Evolutionary conservation across 2,329 filamentous ascomycete species (phyloP), one percentile per base, ranked within the genome.

Genomic region (Fusarium sp.): DNA sequence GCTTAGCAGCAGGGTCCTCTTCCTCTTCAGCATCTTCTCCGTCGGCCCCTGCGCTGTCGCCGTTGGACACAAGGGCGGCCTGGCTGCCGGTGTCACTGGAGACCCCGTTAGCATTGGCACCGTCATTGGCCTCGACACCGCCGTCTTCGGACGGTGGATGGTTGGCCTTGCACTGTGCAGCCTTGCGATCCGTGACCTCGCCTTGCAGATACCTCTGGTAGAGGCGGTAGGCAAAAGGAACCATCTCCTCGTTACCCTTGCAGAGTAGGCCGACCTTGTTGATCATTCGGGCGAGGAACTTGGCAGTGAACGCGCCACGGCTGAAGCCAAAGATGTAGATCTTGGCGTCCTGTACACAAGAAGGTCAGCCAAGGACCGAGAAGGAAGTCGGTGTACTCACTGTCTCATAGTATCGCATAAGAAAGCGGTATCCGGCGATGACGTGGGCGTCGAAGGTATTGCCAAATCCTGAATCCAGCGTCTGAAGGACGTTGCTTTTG

Each of bases 301-400:
- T 83, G 16, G 86, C 86, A 1, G 84, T 86, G 68, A 84, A 87
- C 10, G 86, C 85, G 3, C 86, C 86, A 16, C 86, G 82, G 6
- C 82, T 84, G 71, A 88, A 88, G 12, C 86, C 86, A 50, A 88
- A 87, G 70, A 88, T 83, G 67, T 87, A 88, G 34, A 88, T 86
- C 50, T 82, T 82, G 62, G 85, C 85, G 0, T 81, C 84, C 73
- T 3, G 2, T 4, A 2, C 15, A 18, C 8, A 1, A 23, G 23
- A 23, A 23, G 23, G 23, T 23, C 23, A 23, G 23, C 23, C 23
- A 23, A 23, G 23, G 4, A 4, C 23, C 5, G 23, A 23, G 23
- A 23, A 23, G 23, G 23, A 4, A 23, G 23, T 5, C 4, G 6
- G 4, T 1, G 1, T 1, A 39, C 80, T 75, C 64, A 79, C 82